These are phyloP conservation scores for Pyrenochaeta sp. DNA, from an alignment of 2,329 filamentous ascomycete species.

Conservation along the genomic window DNA sequence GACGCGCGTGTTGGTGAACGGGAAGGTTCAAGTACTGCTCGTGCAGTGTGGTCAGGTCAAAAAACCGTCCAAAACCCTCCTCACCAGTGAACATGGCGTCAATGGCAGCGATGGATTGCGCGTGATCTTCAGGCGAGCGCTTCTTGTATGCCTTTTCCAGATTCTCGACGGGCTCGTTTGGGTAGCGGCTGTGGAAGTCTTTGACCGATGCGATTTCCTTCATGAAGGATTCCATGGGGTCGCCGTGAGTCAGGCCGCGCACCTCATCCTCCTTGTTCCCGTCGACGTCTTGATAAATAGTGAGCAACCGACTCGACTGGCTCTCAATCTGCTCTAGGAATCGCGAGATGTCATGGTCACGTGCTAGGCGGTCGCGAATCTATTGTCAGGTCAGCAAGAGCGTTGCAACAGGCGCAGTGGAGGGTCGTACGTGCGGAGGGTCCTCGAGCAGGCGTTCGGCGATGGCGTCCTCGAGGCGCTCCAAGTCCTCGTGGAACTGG, in stretches of 20 bases:
- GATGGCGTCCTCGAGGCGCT: slow-evolving; percentile 93
- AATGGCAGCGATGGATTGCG: slow-evolving; percentile 71
- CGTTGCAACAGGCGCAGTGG: background rate
- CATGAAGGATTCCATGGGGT: slow-evolving; percentile 92
- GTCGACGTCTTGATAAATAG: slow-evolving; percentile 83
- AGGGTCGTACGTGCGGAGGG: slow-evolving; percentile 76
- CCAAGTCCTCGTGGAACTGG: slow-evolving; percentile 93
- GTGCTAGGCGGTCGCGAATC: slow-evolving; percentile 87
- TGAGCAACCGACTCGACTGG: slow-evolving; percentile 81
- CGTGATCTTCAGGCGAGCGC: slow-evolving; percentile 68
- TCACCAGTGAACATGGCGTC: slow-evolving; percentile 96
- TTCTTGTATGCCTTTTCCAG: slow-evolving; percentile 90
- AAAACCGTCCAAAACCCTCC: slow-evolving; percentile 90
- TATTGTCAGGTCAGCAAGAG: slow-evolving; percentile 49
- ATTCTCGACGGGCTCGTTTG: slow-evolving; percentile 94
- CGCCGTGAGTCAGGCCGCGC: slow-evolving; percentile 82
- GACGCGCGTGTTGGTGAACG: slow-evolving; percentile 71
- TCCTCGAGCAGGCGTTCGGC: slow-evolving; percentile 89
- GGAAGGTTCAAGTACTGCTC: slow-evolving; percentile 91
- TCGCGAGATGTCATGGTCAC: slow-evolving; percentile 90
- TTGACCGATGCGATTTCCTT: slow-evolving; percentile 82
- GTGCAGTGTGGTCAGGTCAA: slow-evolving; percentile 85
- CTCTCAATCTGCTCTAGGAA: slow-evolving; percentile 87
- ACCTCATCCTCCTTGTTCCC: slow-evolving; percentile 79
- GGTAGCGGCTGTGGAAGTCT: slow-evolving; percentile 88